Conservation (phyloP, 208 protist species). For the Wallacemonas collosoma region DNA sequence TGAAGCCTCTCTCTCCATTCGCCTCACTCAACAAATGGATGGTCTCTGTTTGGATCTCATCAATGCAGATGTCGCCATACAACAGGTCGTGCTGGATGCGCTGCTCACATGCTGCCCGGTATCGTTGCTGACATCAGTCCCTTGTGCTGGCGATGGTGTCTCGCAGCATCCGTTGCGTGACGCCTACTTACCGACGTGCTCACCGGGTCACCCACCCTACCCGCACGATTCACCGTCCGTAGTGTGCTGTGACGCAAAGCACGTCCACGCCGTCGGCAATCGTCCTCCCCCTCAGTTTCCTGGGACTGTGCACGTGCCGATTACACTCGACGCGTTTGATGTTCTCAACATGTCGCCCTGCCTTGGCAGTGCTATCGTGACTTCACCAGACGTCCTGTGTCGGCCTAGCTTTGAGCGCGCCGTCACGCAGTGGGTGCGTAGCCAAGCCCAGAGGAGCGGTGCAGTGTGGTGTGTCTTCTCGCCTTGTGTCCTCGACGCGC, state of each 20-base stretch:
- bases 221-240: not conserved
- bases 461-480: not conserved
- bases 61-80: not conserved
- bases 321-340: slow-evolving; percentile 47
- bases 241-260: not conserved
- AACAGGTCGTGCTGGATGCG: not conserved
- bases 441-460: not conserved
- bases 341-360: slow-evolving; percentile 33
- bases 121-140: not conserved
- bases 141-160: no score
- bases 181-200: not conserved
- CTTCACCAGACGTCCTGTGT: not conserved
- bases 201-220: not conserved
- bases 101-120: not conserved
- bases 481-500: not conserved
- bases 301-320: slow-evolving; percentile 1
- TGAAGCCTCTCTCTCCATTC: no score
- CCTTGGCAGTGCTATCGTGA: slow-evolving; percentile 26
- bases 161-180: no score
- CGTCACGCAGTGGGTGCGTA: not conserved
- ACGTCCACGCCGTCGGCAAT: not conserved
- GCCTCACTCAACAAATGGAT: not conserved
- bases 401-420: not conserved
- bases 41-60: not conserved
- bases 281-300: no score